These are phyloP conservation scores for Hypoxylon cercidicola DNA, from an alignment of 495 filamentous ascomycete genomes.

Conservation along the genomic window DNA sequence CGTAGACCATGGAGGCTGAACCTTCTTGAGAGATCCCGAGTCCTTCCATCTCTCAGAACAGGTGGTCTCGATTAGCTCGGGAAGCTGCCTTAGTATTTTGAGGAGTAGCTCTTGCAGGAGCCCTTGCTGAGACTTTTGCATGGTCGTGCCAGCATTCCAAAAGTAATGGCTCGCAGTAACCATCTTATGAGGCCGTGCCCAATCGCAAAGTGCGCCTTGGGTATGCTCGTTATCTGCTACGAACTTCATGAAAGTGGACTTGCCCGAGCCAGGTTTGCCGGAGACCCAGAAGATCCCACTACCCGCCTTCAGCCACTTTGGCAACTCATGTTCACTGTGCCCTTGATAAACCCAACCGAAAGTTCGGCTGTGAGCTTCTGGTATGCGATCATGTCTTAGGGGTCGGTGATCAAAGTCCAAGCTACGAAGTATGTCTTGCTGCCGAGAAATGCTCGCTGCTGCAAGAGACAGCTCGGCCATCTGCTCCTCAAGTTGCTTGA, in stretches of 20 bases:
- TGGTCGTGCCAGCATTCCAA: conserved; percentile 45
- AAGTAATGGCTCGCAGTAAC: conserved; percentile 46
- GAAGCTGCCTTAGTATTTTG: conserved; percentile 47
- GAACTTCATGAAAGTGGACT: conserved; percentile 55
- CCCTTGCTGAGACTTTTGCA: conserved; percentile 54
- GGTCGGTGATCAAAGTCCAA: conserved; percentile 10
- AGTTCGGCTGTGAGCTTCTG: conserved; percentile 6
- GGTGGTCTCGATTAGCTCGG: conserved; percentile 24
- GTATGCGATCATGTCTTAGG: not conserved
- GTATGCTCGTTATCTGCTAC: conserved; percentile 36
- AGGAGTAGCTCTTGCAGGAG: conserved; percentile 53
- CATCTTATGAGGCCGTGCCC: conserved; percentile 23
- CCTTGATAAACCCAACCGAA: conserved; percentile 17
- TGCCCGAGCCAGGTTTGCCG: conserved; percentile 53
- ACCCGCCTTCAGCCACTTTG: conserved; percentile 8
- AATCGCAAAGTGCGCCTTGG: conserved; percentile 12
- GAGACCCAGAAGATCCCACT: conserved; percentile 48
- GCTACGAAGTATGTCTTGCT: conserved; percentile 9
- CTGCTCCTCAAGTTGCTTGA: not conserved
- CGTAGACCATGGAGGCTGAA: not conserved
- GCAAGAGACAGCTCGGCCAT: conserved; percentile 1
- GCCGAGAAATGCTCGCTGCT: not conserved
- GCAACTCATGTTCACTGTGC: not conserved
- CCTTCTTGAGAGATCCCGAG: conserved; percentile 3
- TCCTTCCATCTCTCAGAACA: conserved; percentile 18